Percentiles rank a stretch among this genome's conserved stretches.
phyloP scores from a whole-genome alignment of 306 rosid genomes.

The Cercis canadensis region DNA sequence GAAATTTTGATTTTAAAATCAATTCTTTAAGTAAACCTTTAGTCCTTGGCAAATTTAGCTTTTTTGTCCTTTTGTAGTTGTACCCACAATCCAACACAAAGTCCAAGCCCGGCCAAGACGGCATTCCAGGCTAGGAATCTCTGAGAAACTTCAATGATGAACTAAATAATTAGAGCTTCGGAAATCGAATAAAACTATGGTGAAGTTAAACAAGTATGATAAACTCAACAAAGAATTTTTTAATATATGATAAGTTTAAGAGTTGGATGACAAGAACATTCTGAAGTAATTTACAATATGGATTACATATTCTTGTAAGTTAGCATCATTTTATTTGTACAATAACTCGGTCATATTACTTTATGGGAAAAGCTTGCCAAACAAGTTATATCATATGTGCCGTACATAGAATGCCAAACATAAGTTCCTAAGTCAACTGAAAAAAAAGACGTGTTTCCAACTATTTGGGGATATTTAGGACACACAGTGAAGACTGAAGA shows the following conservation, averaged over 20 bases:
- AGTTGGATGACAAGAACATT: not conserved
- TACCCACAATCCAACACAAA: conserved; percentile 1
- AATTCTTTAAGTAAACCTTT: too few relatives aligned
- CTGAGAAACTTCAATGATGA: conserved; percentile 3
- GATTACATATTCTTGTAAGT: too few relatives aligned
- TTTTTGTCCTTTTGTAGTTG: not conserved
- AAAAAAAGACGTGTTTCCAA: not conserved
- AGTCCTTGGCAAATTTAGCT: too few relatives aligned
- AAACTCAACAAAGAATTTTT: not conserved
- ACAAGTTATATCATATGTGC: not conserved
- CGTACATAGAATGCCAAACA: not conserved
- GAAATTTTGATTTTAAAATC: too few relatives aligned
- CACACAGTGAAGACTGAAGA: not conserved
- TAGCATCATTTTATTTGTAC: not conserved
- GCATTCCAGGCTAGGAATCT: conserved; percentile 22
- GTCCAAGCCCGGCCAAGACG: conserved; percentile 36
- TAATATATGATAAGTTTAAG: not conserved
- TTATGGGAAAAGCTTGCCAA: too few relatives aligned
- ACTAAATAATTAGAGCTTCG: not conserved
- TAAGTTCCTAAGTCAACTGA: not conserved
- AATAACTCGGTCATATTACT: too few relatives aligned
- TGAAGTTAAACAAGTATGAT: not conserved
- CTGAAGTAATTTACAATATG: not conserved
- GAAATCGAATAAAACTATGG: not conserved
- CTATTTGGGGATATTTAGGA: conserved; percentile 15